Base-by-base conservation (phyloP, 495 filamentous ascomycete genomes). In the Neurospora sp. region DNA sequence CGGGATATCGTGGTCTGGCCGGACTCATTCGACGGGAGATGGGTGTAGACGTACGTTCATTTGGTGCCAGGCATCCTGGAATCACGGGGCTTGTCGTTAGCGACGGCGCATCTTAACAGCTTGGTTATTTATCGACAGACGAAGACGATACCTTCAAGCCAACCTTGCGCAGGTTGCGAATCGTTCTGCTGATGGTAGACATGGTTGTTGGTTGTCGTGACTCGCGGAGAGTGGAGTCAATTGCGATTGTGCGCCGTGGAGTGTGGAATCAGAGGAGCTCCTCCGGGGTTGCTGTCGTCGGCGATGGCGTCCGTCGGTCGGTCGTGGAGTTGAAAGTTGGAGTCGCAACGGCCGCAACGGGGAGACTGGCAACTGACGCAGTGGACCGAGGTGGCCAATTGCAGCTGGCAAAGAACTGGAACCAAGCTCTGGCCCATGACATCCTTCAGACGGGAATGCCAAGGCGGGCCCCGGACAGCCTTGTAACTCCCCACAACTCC, bases 181-280 rank as follows among this genome's bases (percentile, higher is more conserved):
- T 82, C 18, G 95, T 97, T 83, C 96, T 91, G 73, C 89, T 82
- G 78, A 98, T 86, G 66, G 93, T 97, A 83, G 96, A 98, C 96
- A 99, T 99, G 79, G 82, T 95, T 78, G 86, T 74, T 27, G 20
- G 86, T 74, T 66, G 14, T 66, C 54, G 8, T 66, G 54, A 66
- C 54, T 66, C 27, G 54, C 54, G 54, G 54, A 18, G 1, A 66
- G 27, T 66, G 27, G 54, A 35, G 54, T 66, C 76, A 78, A 79
- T 71, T 74, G 75, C 20, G 46, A 27, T 54, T 54, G 41, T 42
- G 46, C 46, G 46, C 46, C 44, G 46, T 49, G 54, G 79, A 77
- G 78, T 82, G 75, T 71, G 77, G 72, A 74, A 75, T 77, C 5
- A 12, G 72, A 62, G 71, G 46, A 70, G 27, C 35, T 39, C 41